Conservation (phyloP, 2,329 filamentous ascomycete species). For the Nakataea oryzae region DNA sequence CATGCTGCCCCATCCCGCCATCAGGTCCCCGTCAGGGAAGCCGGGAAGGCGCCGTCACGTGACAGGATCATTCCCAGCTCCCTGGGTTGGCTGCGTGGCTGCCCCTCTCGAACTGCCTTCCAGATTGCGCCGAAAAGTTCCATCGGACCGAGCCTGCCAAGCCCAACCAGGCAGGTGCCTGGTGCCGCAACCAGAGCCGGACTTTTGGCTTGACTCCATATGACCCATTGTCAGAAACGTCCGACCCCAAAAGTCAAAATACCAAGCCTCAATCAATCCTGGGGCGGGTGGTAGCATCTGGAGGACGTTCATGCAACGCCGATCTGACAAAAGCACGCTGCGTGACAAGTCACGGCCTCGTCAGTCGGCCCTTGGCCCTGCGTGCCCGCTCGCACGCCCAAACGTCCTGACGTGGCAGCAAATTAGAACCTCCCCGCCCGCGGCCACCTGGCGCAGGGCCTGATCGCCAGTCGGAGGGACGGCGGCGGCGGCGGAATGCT, state of each 20-base stretch:
- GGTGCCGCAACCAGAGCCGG: too few species aligned
- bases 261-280: too few species aligned
- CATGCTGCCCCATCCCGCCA: not conserved
- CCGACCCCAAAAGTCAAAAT: not conserved
- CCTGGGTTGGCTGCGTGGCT: conserved; percentile 17
- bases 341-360: not conserved
- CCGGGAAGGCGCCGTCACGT: not conserved
- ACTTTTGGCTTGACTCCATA: too few species aligned
- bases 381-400: not conserved
- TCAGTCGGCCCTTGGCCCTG: not conserved
- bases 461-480: not conserved
- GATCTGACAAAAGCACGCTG: not conserved
- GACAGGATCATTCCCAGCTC: not conserved
- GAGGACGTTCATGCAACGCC: not conserved
- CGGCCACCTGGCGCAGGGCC: not conserved
- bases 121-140: not conserved
- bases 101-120: too few species aligned
- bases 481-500: not conserved
- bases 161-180: not conserved
- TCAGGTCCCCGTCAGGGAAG: not conserved
- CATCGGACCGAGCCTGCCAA: not conserved
- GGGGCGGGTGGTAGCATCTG: too few species aligned
- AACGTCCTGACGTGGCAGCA: not conserved
- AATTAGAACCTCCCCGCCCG: not conserved
- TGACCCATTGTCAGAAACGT: not conserved